A percentile compares a stretch with the other conserved stretches of the same genome.
Conservation (phyloP, 352 stramenopile genomes). For the Phytophthora kernoviae region DNA sequence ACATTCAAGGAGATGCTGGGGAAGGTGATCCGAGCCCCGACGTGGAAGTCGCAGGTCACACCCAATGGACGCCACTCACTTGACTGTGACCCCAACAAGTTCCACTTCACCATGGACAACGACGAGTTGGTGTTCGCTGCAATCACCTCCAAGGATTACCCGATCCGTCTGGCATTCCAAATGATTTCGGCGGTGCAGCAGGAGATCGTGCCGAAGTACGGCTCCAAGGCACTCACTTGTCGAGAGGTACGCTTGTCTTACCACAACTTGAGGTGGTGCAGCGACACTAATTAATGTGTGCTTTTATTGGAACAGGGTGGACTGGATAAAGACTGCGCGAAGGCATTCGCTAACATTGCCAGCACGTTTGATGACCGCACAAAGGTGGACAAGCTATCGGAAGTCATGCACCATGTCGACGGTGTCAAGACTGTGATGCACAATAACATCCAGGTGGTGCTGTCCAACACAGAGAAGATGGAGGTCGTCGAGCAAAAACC, state of each 20-base stretch:
- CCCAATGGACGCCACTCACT: conserved; percentile 87
- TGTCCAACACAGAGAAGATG: conserved; percentile 91
- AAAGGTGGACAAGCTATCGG: conserved; percentile 87
- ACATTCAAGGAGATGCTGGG: conserved; percentile 81
- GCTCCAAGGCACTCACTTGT: conserved; percentile 74
- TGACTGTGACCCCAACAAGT: conserved; percentile 88
- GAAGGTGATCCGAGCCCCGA: conserved; percentile 84
- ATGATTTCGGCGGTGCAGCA: conserved; percentile 80
- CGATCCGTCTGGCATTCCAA: conserved; percentile 83
- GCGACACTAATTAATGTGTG: neutral
- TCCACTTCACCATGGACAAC: conserved; percentile 91
- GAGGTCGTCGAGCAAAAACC: conserved; percentile 88
- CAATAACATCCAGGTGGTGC: conserved; percentile 87
- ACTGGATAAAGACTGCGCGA: conserved; percentile 80
- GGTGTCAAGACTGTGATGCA: conserved; percentile 86
- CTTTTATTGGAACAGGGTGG: conserved; percentile 47
- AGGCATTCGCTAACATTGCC: conserved; percentile 62
- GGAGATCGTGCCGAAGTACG: conserved; percentile 79
- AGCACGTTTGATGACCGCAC: conserved; percentile 84
- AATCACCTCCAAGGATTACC: conserved; percentile 84
- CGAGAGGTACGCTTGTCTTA: conserved; percentile 54
- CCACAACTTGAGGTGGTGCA: neutral
- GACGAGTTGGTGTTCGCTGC: conserved; percentile 84
- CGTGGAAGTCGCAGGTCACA: conserved; percentile 86
- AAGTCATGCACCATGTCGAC: conserved; percentile 85